Conservation (phyloP, 176 grass and related monocot species). For the Puya raimondii region DNA sequence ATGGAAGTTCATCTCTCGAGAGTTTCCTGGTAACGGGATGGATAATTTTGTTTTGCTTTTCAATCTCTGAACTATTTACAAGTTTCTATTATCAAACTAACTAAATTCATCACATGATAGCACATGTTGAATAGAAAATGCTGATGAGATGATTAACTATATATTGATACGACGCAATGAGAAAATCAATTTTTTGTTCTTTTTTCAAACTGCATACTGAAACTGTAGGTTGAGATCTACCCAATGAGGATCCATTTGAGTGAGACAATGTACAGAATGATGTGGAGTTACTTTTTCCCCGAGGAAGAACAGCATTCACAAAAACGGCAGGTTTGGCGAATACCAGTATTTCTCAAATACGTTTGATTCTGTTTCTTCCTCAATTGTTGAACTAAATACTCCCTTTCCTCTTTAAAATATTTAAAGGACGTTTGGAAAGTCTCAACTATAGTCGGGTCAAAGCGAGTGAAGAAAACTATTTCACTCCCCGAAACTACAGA, state of each 20-base stretch:
- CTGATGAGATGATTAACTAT: no score
- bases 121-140: no score
- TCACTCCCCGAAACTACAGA: conserved; percentile 42
- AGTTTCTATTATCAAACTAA: background rate
- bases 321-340: conserved; percentile 70
- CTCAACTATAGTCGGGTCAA: conserved; percentile 73
- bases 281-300: conserved; percentile 96
- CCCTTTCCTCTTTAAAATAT: conserved; percentile 21
- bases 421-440: conserved; percentile 91
- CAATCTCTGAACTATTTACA: conserved; percentile 4
- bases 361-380: conserved; percentile 13
- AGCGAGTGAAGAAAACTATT: conserved; percentile 59
- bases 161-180: no score
- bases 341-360: conserved; percentile 17
- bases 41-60: conserved; percentile 3
- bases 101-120: background rate
- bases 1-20: conserved; percentile 73
- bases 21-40: conserved; percentile 54
- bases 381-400: conserved; percentile 4
- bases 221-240: conserved; percentile 91
- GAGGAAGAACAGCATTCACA: conserved; percentile 84
- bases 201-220: background rate
- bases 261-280: conserved; percentile 95
- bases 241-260: conserved; percentile 95
- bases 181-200: conserved; percentile 13